Conservation (phyloP, 768 basidiomycete genomes). For the Crepidotus variabilis region DNA sequence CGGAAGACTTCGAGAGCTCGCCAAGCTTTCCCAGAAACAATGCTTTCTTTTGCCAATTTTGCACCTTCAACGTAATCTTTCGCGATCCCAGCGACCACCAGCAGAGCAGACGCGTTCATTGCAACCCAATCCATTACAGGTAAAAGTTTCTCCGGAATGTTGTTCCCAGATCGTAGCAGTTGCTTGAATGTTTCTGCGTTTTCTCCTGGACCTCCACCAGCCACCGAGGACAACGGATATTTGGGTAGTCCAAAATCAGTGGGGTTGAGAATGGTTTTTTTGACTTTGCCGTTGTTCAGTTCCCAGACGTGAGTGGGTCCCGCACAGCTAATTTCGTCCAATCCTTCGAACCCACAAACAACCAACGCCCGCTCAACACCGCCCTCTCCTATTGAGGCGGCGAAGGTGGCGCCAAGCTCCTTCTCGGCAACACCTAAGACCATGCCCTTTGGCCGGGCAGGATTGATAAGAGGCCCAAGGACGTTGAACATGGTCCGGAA, state of each 20-base stretch:
- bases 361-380: constrained; percentile 85
- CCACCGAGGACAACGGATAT: constrained; percentile 69
- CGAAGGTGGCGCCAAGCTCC: constrained; percentile 80
- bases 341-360: constrained; percentile 86
- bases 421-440: constrained; percentile 85
- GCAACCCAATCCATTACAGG: constrained; percentile 85
- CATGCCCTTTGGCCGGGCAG: constrained; percentile 82
- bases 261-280: constrained; percentile 59
- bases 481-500: constrained; percentile 98
- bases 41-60: constrained; percentile 56
- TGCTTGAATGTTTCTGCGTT: constrained; percentile 74
- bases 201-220: constrained; percentile 68
- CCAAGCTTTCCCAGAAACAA: constrained; percentile 60
- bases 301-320: constrained; percentile 87
- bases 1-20: constrained; percentile 50
- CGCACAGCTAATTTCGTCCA: constrained; percentile 96
- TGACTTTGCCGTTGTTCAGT: constrained; percentile 60
- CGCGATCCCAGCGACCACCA: constrained; percentile 82
- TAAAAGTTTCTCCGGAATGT: constrained; percentile 51
- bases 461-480: constrained; percentile 92
- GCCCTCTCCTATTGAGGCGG: constrained; percentile 63
- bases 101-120: constrained; percentile 84
- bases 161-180: constrained; percentile 56
- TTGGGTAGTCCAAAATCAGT: constrained; percentile 71
- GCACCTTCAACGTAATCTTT: constrained; percentile 69